phyloP scores from a whole-genome alignment of 2,329 filamentous ascomycete species.

The Didymella exigua region DNA sequence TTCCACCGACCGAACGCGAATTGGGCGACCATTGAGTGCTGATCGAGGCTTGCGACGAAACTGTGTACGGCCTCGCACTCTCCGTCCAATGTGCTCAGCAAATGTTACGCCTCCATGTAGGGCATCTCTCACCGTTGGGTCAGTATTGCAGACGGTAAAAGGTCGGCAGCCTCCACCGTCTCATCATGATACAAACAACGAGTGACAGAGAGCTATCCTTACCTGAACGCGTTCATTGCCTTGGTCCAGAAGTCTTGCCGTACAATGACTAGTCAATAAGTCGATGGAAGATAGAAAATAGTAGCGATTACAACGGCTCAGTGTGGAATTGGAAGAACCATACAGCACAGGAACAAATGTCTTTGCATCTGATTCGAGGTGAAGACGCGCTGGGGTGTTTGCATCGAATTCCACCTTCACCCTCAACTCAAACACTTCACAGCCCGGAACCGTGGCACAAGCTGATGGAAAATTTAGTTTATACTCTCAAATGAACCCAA shows the following conservation, averaged over 20 bases:
- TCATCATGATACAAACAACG: not conserved
- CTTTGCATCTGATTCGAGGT: not conserved
- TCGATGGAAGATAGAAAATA: not conserved
- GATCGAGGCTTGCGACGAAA: not conserved
- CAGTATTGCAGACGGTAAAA: not conserved
- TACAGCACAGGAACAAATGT: not conserved
- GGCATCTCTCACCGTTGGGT: not conserved
- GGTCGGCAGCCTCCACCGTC: not conserved
- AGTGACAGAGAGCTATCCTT: too few relatives aligned
- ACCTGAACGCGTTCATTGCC: not conserved
- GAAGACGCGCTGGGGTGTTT: not conserved
- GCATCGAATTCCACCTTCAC: not conserved
- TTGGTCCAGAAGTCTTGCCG: not conserved
- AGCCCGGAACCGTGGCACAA: not conserved
- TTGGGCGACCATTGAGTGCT: not conserved
- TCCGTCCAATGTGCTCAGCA: not conserved
- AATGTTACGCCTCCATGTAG: not conserved
- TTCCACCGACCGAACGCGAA: not conserved
- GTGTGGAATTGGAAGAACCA: not conserved
- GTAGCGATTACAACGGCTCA: not conserved
- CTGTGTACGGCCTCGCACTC: not conserved
- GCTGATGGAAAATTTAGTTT: conserved; percentile 21
- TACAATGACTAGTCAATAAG: not conserved
- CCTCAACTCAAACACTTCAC: not conserved
- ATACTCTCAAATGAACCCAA: conserved; percentile 28